These are phyloP conservation scores for Podospora bellae-mahoneyi DNA, from an alignment of 495 filamentous ascomycete genomes.

Conservation along the genomic window DNA sequence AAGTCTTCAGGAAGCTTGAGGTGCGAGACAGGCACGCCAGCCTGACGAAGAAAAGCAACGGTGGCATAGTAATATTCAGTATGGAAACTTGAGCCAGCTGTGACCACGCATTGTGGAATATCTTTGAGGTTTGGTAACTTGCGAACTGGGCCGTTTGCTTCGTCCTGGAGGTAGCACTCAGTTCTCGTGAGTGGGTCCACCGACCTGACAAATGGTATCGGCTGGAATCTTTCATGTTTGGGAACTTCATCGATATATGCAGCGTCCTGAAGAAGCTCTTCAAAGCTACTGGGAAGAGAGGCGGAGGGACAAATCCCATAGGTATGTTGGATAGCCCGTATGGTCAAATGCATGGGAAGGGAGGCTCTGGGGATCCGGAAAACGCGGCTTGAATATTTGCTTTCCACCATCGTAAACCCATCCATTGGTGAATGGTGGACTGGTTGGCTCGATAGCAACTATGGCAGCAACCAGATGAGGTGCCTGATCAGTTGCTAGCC, in stretches of 20 bases:
- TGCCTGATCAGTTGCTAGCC: constrained; percentile 47
- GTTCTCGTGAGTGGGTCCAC: constrained; percentile 22
- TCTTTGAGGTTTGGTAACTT: constrained; percentile 48
- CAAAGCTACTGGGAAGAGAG: background rate
- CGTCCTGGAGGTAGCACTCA: constrained; percentile 39
- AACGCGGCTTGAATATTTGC: background rate
- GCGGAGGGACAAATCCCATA: constrained; percentile 12
- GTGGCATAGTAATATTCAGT: constrained; percentile 56
- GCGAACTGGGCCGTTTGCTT: constrained; percentile 19
- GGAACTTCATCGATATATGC: too few species aligned
- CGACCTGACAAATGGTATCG: background rate
- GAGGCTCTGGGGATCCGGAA: background rate
- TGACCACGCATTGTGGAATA: constrained; percentile 48
- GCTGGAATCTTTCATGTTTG: background rate
- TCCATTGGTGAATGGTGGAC: constrained; percentile 45
- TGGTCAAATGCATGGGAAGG: background rate
- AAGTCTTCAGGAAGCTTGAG: constrained; percentile 36
- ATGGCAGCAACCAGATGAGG: constrained; percentile 48
- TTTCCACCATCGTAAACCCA: background rate
- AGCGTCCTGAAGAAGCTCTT: background rate
- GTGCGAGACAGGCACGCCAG: constrained; percentile 47
- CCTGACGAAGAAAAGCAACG: constrained; percentile 53
- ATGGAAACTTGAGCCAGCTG: constrained; percentile 55
- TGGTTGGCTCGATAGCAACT: constrained; percentile 52
- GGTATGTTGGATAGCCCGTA: background rate